Base-by-base conservation (phyloP, 2,329 filamentous ascomycete species). In the Colletotrichum tropicicola region DNA sequence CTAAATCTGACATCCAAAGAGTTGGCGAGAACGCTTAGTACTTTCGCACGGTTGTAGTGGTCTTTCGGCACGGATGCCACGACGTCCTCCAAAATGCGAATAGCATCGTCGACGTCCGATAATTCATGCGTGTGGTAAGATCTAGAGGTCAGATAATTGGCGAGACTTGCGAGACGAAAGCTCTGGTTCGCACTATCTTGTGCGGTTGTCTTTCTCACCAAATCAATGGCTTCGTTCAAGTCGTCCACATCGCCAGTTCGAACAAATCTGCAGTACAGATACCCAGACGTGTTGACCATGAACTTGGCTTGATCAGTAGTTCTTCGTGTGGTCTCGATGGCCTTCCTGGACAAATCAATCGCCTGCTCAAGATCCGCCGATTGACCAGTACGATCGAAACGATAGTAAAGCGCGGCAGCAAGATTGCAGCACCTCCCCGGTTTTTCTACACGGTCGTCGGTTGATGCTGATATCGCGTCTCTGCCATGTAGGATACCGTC, bases 141-240 rank as follows among this genome's bases (percentile, higher is more conserved):
- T n/a, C 15, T 13, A 4, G 10, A 35, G 30, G 3, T 30, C 8
- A 23, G n/a, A 5, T 10, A 27, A 1, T 13, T 17, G 17, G n/a
- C 37, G 21, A 25, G 39, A 19, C 27, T 35, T 13, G 10, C 48
- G 17, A 30, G 30, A 52, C 39, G 48, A n/a, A n/a, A n/a, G n/a
- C n/a, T n/a, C 1, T 37, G 19, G 0, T 6, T 7, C 0, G 32
- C 17, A 12, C 7, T 25, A 0, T 0, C 9, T 0, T 39, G 0
- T 0, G 32, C 52, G 13, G 52, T n/a, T n/a, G n/a, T n/a, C 52
- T 44, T 43, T 0, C 0, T 23, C 12, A 9, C 35, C 25, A 23
- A 28, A 2, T n/a, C 12, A 0, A 55, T 55, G 2, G 37, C 39
- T 25, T 32, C n/a, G n/a, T 55, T 37, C 9, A 52, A 30, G 15